Base-by-base conservation (phyloP, 2,329 filamentous ascomycete species). In the Endocalyx cinctus region DNA sequence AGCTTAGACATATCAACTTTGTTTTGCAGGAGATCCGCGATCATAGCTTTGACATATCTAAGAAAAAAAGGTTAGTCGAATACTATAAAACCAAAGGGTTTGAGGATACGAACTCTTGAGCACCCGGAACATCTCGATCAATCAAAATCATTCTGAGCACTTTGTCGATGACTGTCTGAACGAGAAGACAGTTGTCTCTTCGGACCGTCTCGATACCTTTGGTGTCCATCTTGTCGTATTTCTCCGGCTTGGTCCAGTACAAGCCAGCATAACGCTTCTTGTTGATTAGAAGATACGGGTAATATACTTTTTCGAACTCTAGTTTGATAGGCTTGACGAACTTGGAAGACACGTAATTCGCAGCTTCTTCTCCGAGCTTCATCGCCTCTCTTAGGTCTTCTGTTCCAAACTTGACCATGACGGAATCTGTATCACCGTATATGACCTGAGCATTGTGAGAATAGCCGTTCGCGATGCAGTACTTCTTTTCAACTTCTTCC, bases 171-270 rank as follows among this genome's bases (percentile, higher is more conserved):
- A 97, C 92, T 4, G 85, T 96, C 62, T 97, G 90, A 12, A 97
- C 92, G 39, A 98, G 68, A 33, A 92, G 72, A 57, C 92, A 98
- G 57, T 98, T 98, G 60, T 98, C 92, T 72, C 92, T 76, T 47
- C 92, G 83, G 29, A 98, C 94, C 4, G 92, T 98, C 64, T 98
- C 92, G 47, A 98, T 97, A 72, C 92, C 92, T 61, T 98, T 98
- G 39, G 87, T 97, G 62, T 98, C 92, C 94, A 98, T 98, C 71
- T 97, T 98, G 74, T 98, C 94, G 60, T 84, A 92, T 62, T 95
- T 96, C 26, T 90, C 77, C 1, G 90, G 79, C 46, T 84, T 92
- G 5, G 92, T 98, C 89, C 89, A 98, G 66, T 87, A 97, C 19
- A 98, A 65, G n/a, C 92, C 92, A 7, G 92, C 92, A 54, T 98